These are phyloP conservation scores for Bruguiera sexangula DNA, from an alignment of 345 rosid species.

Conservation along the genomic window DNA sequence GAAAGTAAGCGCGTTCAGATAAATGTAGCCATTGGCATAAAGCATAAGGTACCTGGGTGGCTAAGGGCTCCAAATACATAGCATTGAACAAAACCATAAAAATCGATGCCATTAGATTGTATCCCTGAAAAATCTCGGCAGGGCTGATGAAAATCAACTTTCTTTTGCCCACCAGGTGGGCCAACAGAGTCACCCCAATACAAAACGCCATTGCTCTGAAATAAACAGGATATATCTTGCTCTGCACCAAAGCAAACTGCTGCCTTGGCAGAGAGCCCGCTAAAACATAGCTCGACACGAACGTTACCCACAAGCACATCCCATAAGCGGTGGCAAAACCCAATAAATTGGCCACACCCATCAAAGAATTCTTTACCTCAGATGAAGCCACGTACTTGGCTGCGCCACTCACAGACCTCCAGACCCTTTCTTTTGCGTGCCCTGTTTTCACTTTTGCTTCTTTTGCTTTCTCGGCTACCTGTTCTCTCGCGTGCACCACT, in stretches of 20 bases:
- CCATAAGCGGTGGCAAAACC: constrained; percentile 63
- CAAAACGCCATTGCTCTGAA: constrained; percentile 46
- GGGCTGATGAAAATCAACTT: constrained; percentile 20
- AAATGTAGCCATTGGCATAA: constrained; percentile 54
- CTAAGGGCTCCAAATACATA: constrained; percentile 59
- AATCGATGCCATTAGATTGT: constrained; percentile 45
- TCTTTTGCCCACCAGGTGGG: constrained; percentile 43
- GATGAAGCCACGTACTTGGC: constrained; percentile 7
- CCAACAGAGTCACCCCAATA: constrained; percentile 45
- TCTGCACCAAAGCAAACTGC: constrained; percentile 72
- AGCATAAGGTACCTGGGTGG: constrained; percentile 68
- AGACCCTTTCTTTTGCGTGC: neutral
- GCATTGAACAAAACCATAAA: constrained; percentile 49
- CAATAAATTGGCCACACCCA: constrained; percentile 35
- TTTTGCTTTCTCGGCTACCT: neutral
- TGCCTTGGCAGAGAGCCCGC: constrained; percentile 51
- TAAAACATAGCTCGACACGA: constrained; percentile 59
- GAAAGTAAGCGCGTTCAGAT: constrained; percentile 57
- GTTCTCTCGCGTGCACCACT: neutral
- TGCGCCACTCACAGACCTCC: neutral
- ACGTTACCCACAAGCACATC: constrained; percentile 72
- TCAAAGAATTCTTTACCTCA: constrained; percentile 12
- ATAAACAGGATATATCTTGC: constrained; percentile 76
- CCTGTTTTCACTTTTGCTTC: constrained; percentile 14
- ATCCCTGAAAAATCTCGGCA: constrained; percentile 51